Evolutionary conservation across 495 filamentous ascomycete genomes (phyloP).

Genomic region (Amphirosellinia nigrospora): DNA sequence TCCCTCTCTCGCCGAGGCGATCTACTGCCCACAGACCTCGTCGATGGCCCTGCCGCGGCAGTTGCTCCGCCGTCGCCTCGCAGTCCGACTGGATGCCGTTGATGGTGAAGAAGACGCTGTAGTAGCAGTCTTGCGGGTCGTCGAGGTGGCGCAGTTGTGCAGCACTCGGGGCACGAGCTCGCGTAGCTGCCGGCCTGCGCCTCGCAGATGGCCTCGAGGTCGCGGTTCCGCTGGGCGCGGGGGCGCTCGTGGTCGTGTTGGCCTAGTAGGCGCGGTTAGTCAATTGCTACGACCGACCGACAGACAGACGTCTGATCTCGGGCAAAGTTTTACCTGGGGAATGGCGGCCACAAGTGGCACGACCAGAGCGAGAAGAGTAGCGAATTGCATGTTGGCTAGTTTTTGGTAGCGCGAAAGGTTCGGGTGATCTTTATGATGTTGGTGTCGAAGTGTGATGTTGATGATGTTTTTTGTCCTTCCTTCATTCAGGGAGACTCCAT

Average conservation of each 20-base stretch:
- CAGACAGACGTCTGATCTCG: no score
- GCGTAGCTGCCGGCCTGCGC: background rate
- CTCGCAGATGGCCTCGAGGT: conserved; percentile 20
- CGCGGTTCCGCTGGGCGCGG: conserved; percentile 5
- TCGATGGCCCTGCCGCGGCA: background rate
- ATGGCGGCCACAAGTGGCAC: conserved; percentile 18
- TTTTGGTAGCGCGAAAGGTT: background rate
- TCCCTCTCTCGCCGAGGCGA: background rate
- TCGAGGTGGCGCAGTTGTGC: conserved; percentile 1
- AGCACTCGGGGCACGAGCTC: conserved; percentile 15
- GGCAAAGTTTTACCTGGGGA: conserved; percentile 18
- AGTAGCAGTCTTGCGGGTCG: conserved; percentile 8
- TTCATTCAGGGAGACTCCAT: background rate
- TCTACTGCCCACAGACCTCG: background rate
- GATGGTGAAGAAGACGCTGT: conserved; percentile 16
- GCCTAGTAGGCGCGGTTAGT: conserved; percentile 5
- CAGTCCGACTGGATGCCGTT: conserved; percentile 19
- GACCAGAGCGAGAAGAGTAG: conserved; percentile 14
- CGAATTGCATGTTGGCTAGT: conserved; percentile 24
- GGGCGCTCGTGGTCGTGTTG: background rate
- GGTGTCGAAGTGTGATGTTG: background rate
- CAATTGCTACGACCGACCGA: no score
- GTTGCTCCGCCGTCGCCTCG: conserved; percentile 14
- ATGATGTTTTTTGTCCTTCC: background rate
- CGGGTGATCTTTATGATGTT: background rate